Evolutionary conservation across 139 green algal species (phyloP), one percentile per base, ranked within the genome.

Genomic region (Pseudopediastrum boryanum): DNA sequence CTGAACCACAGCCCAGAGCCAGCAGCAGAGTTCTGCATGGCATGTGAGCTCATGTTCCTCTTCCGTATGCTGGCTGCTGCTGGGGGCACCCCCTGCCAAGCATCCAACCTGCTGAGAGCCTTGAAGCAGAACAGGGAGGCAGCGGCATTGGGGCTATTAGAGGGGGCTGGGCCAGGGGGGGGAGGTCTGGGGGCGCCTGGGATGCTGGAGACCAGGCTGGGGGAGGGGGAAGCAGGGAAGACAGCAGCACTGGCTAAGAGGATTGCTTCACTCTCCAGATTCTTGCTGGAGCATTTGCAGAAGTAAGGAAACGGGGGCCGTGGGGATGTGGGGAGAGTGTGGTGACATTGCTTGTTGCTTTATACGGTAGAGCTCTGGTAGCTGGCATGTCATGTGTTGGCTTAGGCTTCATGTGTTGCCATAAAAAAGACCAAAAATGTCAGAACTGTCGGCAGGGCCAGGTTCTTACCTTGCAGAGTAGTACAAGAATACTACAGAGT

Each of bases 231-330:
- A 75, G 62, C 13, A 54, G 68, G 43, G 65, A 58, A 4, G 75
- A 36, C 2, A 81, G 83, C 35, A 79, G 80, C 64, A 16, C 83
- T 98, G 73, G 71, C 62, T 5, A 73, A 87, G 38, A 82, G 93
- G 2, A 84, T 96, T 38, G 90, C 95, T 76, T 89, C 80, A 8
- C 87, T 98, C 29, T 89, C 77, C 43, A 84, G 95, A 51, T 98
- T 98, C 78, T 70, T 98, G 21, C 71, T 98, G 64, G 93, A 98
- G 73, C 89, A 96, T 65, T 79, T 97, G 72, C 83, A 93, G 83
- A 92, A 88, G 82, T 88, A 64, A 48, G 79, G 71, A n/a, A n/a
- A n/a, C n/a, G n/a, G n/a, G n/a, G n/a, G n/a, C n/a, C n/a, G n/a
- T n/a, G n/a, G n/a, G n/a, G n/a, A n/a, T n/a, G n/a, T n/a, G n/a